Conservation (phyloP, 2,329 filamentous ascomycete species). For the Phialophora tarda region DNA sequence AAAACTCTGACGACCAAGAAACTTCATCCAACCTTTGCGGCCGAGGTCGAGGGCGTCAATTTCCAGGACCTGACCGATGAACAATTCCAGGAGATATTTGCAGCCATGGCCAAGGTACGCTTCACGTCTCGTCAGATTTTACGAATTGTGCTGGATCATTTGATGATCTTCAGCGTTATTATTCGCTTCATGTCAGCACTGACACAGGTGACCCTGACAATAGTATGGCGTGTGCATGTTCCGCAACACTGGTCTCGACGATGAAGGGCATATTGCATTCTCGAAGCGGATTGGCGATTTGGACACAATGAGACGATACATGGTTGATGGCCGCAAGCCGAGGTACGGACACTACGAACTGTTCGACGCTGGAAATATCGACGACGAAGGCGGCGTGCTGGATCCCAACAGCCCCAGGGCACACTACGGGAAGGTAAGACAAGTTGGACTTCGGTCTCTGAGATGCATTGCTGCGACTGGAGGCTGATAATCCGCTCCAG, state of each 20-base stretch:
- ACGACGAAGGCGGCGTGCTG: conserved; percentile 53
- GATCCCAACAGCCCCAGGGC: conserved; percentile 42
- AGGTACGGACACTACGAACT: conserved; percentile 58
- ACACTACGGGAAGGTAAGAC: conserved; percentile 48
- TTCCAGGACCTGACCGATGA: conserved; percentile 45
- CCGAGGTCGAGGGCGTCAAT: conserved; percentile 47
- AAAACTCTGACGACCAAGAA: conserved; percentile 43
- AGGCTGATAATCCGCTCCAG: conserved; percentile 27
- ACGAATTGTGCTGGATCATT: neutral
- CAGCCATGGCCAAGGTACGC: conserved; percentile 47
- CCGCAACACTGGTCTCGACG: conserved; percentile 58
- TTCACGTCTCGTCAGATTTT: neutral
- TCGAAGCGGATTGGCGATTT: conserved; percentile 61
- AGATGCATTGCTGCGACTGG: neutral
- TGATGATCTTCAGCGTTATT: neutral
- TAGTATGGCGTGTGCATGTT: conserved; percentile 61
- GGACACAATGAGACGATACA: conserved; percentile 60
- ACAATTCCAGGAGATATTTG: conserved; percentile 46
- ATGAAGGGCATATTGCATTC: conserved; percentile 59
- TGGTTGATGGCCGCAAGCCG: conserved; percentile 53
- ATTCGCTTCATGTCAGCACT: conserved; percentile 6
- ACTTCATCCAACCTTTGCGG: conserved; percentile 48
- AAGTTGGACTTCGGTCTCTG: neutral
- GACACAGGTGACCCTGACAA: neutral
- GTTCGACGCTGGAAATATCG: conserved; percentile 64